Evolutionary conservation across 371 early-diverging fungal genomes (phyloP), one percentile per base, ranked within the genome.

Genomic region (Mucor saturninus): DNA sequence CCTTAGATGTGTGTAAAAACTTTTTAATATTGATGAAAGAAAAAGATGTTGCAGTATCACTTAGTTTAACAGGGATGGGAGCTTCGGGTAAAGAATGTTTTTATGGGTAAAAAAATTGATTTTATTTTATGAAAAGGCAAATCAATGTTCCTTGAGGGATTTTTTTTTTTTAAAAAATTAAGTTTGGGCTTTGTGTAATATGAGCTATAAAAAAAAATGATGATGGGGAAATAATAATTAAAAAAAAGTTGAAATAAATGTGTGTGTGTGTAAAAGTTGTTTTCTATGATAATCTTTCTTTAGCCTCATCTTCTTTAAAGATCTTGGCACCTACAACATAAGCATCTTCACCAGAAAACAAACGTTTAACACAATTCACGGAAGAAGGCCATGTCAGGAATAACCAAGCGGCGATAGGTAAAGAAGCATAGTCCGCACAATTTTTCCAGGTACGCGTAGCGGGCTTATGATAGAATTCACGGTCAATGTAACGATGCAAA

Each of bases 321-420:
- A 75, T 65, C 69, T 85, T 84, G 45, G 81, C 81, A 14, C 79
- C 69, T 2, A 85, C 85, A 53, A 83, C 66, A 55, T 85, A 85
- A 55, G 76, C 69, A 31, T 83, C 77, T 28, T 85, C 79, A 29
- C 68, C 67, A 29, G 68, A 61, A 5, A 64, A 53, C 5, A 85
- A 62, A n/a, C 83, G 79, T 42, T 80, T 83, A 26, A 85, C 62
- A 50, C 81, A 79, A n/a, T 82, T 81, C 55, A 83, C 32, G 26
- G 83, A 80, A 8, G 82, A 78, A 28, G 85, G 85, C 15, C 81
- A 58, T 26, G 85, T 85, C 74, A 85, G 74, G 54, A 81, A 85
- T 28, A 83, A 51, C 82, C 81, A 83, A 43, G 85, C 85, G 42
- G 82, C 77, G 9, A 85, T 58, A 31, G 85, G 85, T 31, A 83